A percentile compares a stretch with the other conserved stretches of the same genome.
These are phyloP conservation scores for Apiotrichum gamsii DNA, from an alignment of 1,284 basidiomycete genomes.

Conservation along the genomic window DNA sequence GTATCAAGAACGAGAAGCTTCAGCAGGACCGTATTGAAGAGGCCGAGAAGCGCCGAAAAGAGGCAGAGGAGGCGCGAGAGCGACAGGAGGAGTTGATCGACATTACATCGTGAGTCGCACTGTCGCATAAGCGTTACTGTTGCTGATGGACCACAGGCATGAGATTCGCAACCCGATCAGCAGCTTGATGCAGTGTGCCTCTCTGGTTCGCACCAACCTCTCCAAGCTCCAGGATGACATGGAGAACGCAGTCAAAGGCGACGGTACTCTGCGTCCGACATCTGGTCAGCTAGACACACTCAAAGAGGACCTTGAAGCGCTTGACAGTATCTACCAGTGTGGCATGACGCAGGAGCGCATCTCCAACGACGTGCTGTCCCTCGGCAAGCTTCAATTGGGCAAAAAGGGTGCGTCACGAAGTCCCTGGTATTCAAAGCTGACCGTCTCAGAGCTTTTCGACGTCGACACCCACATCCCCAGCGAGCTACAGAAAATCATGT, in stretches of 20 bases:
- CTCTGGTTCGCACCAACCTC: constrained; percentile 41
- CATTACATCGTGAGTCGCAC: constrained; percentile 37
- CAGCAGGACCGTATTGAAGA: constrained; percentile 38
- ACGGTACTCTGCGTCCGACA: constrained; percentile 5
- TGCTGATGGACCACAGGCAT: no score
- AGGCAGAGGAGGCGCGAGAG: constrained; percentile 42
- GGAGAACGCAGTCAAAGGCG: background rate
- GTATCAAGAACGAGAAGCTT: constrained; percentile 39
- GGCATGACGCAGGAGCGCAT: constrained; percentile 49
- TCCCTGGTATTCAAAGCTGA: no score
- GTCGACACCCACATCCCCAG: constrained; percentile 41
- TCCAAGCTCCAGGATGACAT: constrained; percentile 36
- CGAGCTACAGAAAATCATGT: constrained; percentile 40
- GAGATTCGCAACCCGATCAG: constrained; percentile 31
- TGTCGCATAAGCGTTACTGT: no score
- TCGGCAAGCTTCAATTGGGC: constrained; percentile 46
- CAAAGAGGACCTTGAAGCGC: constrained; percentile 45
- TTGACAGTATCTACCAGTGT: constrained; percentile 44
- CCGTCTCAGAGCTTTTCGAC: constrained; percentile 18
- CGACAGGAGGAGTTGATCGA: constrained; percentile 46
- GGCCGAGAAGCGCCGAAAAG: constrained; percentile 37
- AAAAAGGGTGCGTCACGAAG: no score
- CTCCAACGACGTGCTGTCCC: constrained; percentile 49
- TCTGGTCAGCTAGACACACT: constrained; percentile 26
- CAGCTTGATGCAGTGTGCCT: constrained; percentile 28